Evolutionary conservation across 78 protist species (phyloP).

Genomic region (Dictyostelium capitatum): DNA sequence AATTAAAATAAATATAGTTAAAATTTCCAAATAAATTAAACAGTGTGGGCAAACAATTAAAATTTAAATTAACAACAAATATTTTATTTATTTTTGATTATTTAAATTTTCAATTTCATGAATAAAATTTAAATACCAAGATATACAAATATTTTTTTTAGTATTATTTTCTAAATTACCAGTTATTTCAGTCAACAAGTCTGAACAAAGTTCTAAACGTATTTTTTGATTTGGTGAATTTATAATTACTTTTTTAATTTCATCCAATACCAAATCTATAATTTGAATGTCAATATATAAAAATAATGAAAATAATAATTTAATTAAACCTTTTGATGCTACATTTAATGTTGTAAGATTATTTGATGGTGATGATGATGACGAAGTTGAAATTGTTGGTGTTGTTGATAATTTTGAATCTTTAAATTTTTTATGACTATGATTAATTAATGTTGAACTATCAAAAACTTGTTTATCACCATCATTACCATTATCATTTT

Average conservation of each 20-base stretch:
- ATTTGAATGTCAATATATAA: slow-evolving; percentile 49
- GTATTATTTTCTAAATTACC: slow-evolving; percentile 66
- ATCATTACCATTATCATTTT: not conserved
- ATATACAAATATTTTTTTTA: slow-evolving; percentile 60
- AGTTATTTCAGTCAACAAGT: slow-evolving; percentile 60
- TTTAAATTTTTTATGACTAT: not conserved
- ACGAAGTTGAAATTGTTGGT: not conserved
- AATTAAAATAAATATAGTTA: no score
- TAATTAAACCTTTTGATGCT: slow-evolving; percentile 31
- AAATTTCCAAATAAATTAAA: no score
- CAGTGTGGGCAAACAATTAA: no score
- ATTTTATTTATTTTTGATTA: not conserved
- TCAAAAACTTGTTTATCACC: not conserved
- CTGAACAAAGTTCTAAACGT: slow-evolving; percentile 46
- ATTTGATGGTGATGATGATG: not conserved
- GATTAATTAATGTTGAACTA: not conserved
- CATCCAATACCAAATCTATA: slow-evolving; percentile 33
- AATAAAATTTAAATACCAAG: slow-evolving; percentile 56
- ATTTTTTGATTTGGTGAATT: slow-evolving; percentile 62
- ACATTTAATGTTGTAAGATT: not conserved
- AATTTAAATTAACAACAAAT: not conserved
- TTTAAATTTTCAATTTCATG: slow-evolving; percentile 32
- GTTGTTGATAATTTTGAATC: not conserved
- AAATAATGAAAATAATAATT: slow-evolving; percentile 29
- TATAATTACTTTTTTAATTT: slow-evolving; percentile 27